Evolutionary conservation across 768 basidiomycete genomes (phyloP), one percentile per base, ranked within the genome.

Genomic region (Leccinum disarticulatum): DNA sequence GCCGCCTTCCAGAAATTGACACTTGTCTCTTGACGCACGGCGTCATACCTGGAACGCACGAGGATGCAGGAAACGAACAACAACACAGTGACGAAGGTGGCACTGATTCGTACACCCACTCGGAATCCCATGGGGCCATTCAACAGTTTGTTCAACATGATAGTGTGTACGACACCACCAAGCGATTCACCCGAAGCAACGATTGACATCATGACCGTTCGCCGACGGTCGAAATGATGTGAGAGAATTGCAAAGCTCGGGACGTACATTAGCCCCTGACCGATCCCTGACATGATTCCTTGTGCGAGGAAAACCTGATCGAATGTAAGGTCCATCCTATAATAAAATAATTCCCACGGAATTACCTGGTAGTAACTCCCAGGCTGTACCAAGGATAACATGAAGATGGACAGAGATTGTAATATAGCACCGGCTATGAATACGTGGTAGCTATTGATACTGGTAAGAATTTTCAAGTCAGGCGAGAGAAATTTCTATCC

Each of bases 141-240:
- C 55, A 54, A 60, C 35, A 55, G 60, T 25, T 77, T 70, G 67
- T 89, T 88, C 30, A 90, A 72, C 77, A 87, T 80, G 61, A 87
- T 83, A 1, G 86, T 83, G 56, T 86, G 80, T 14, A 82, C 63
- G 22, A 83, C 72, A 6, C 82, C 83, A 8, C 87, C 87, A 3
- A 85, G 67, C 3, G 82, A 78, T 35, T 80, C 76, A 25, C 80
- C 81, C 30, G 81, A 80, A 30, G 79, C 38, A 6, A 74, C 75
- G 47, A 84, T 65, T 9, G 81, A 80, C 64, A 81, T 79, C 6
- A 80, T 79, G 4, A 79, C 61, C 4, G 79, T 68, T 27, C 80
- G 72, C 14, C 73, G 70, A 51, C 68, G 69, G 31, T 67, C 66
- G 69, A 84, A 85, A 62, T 79, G 76, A 35, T 81, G 82, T 5